Percentiles rank a stretch among this genome's conserved stretches.
Conservation (phyloP, 116 monocot genomes). For the Iris pallida region DNA sequence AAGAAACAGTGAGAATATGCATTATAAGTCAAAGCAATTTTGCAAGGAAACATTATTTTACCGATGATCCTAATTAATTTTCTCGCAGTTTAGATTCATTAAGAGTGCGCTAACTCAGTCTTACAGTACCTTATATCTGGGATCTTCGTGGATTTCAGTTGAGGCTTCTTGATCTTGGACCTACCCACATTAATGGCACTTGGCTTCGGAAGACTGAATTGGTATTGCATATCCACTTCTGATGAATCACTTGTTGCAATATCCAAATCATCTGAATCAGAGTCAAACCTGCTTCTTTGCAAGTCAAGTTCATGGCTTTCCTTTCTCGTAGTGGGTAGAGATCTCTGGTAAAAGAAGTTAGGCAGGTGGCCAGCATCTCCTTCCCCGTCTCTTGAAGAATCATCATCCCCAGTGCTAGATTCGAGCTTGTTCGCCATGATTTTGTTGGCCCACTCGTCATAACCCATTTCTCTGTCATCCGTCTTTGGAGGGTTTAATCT, state of each 20-base stretch:
- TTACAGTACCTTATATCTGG: slow-evolving; percentile 47
- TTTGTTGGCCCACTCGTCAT: slow-evolving; percentile 84
- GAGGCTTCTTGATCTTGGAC: slow-evolving; percentile 54
- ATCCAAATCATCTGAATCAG: slow-evolving; percentile 75
- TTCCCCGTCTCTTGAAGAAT: slow-evolving; percentile 40
- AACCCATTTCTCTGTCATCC: slow-evolving; percentile 40
- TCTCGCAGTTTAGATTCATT: no score
- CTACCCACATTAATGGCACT: slow-evolving; percentile 18
- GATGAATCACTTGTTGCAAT: slow-evolving; percentile 72
- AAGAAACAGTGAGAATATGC: no score
- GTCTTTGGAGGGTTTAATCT: slow-evolving; percentile 18
- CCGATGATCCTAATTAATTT: no score
- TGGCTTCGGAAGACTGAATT: slow-evolving; percentile 41
- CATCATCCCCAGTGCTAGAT: slow-evolving; percentile 12
- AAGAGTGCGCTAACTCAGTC: no score
- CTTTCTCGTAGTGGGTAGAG: slow-evolving; percentile 36
- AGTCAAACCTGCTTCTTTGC: slow-evolving; percentile 34
- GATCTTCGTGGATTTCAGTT: slow-evolving; percentile 32
- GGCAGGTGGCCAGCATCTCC: slow-evolving; percentile 16
- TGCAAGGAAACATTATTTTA: no score
- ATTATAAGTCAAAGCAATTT: no score
- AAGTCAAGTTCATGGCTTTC: slow-evolving; percentile 34
- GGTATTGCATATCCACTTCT: slow-evolving; percentile 58
- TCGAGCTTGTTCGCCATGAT: slow-evolving; percentile 61
- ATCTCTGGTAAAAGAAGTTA: slow-evolving; percentile 58